Evolutionary conservation across 129 eudicot species (phyloP).

Genomic region (Sambucus nigra): DNA sequence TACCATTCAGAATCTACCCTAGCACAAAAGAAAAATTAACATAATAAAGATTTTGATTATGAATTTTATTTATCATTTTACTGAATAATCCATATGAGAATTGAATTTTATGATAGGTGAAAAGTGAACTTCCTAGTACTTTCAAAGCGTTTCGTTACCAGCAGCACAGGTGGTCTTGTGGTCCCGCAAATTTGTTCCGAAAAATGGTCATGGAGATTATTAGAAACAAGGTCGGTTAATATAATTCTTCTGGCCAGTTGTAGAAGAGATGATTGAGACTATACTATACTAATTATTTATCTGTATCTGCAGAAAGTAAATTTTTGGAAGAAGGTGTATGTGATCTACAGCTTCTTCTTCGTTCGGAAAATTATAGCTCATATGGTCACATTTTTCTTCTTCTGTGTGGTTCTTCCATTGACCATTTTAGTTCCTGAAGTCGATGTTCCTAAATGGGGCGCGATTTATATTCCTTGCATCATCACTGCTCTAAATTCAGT

Average conservation of each 20-base stretch:
- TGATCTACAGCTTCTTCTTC: conserved; percentile 24
- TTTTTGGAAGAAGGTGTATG: no score
- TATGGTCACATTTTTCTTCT: conserved; percentile 28
- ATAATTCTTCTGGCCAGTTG: neutral
- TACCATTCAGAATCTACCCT: neutral
- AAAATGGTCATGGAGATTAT: conserved; percentile 34
- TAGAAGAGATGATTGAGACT: no score
- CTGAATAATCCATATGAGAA: no score
- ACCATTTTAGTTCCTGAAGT: conserved; percentile 10
- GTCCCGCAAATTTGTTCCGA: conserved; percentile 35
- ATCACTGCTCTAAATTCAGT: conserved; percentile 12
- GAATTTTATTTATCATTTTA: no score
- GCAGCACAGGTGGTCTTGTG: conserved; percentile 53
- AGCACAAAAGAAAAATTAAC: no score
- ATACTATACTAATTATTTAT: no score
- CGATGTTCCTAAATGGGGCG: conserved; percentile 10
- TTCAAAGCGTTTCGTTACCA: conserved; percentile 39
- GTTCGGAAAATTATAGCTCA: conserved; percentile 34
- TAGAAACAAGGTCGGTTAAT: conserved; percentile 14
- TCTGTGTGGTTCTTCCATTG: conserved; percentile 13
- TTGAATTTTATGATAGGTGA: conserved; percentile 19
- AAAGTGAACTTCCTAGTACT: conserved; percentile 37
- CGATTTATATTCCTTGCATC: conserved; percentile 8
- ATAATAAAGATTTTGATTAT: neutral
- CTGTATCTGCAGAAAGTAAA: conserved; percentile 25